Evolutionary conservation across 129 eudicot species (phyloP).

Genomic region (Arctium lappa): DNA sequence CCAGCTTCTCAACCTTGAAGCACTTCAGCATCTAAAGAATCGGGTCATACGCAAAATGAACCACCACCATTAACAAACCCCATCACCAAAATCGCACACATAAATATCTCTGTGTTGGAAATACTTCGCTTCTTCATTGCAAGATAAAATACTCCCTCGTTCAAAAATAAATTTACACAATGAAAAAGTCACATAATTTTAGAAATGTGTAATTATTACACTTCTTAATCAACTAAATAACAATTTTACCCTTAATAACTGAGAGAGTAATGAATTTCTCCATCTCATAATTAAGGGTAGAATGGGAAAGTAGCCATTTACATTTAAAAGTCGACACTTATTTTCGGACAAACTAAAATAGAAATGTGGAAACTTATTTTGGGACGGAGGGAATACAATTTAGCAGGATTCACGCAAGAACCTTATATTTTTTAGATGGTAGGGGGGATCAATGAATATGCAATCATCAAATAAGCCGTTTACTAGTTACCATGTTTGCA

Average conservation of each 20-base stretch:
- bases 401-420: not conserved
- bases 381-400: not conserved
- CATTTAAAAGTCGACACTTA: no score
- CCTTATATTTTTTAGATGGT: not conserved
- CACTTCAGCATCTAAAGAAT: slow-evolving; percentile 67
- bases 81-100: not conserved
- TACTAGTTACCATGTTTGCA: not conserved
- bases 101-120: not conserved
- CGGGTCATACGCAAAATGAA: not conserved
- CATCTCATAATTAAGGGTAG: no score
- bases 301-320: no score
- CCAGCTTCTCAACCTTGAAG: slow-evolving; percentile 79
- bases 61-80: not conserved
- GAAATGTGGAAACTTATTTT: no score
- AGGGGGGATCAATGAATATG: not conserved
- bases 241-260: no score
- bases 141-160: not conserved
- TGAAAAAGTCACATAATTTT: not conserved
- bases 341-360: no score
- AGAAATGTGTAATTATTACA: no score
- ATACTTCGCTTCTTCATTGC: not conserved
- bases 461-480: not conserved
- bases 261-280: no score
- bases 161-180: not conserved
- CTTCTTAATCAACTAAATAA: no score